phyloP scores from a whole-genome alignment of 345 rosid species.

The Ceriops zippeliana region DNA sequence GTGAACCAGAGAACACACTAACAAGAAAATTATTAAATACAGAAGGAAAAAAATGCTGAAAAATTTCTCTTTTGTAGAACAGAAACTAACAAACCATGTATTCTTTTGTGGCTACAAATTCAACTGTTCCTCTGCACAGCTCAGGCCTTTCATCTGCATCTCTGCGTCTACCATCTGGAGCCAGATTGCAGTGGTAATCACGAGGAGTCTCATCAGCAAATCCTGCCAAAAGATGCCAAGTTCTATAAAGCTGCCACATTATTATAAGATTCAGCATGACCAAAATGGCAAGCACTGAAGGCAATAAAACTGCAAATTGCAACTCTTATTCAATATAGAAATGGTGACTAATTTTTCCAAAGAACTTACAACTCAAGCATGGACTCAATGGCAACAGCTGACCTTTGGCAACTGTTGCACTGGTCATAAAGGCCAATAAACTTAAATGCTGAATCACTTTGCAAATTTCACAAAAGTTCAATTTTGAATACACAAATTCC shows the following conservation, averaged over 20 bases:
- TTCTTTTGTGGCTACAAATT: conserved; percentile 85
- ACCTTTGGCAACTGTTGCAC: no score
- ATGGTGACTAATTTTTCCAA: no score
- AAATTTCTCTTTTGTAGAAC: not conserved
- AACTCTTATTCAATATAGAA: not conserved
- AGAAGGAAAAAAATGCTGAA: not conserved
- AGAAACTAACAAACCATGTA: conserved; percentile 59
- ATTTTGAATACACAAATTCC: no score
- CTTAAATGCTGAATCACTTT: no score
- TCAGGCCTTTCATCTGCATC: conserved; percentile 98
- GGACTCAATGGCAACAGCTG: no score
- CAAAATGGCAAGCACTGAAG: not conserved
- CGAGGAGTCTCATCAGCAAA: conserved; percentile 78
- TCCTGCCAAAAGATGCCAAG: conserved; percentile 38
- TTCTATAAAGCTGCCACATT: conserved; percentile 26
- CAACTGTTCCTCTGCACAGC: conserved; percentile 88
- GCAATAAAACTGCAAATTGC: not conserved
- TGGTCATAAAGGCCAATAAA: no score
- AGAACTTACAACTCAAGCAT: no score
- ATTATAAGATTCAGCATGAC: not conserved
- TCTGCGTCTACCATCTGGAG: conserved; percentile 89
- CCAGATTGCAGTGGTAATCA: conserved; percentile 85
- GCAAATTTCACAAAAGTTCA: no score
- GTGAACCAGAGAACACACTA: not conserved
- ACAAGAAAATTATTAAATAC: not conserved